Evolutionary conservation across 345 rosid species (phyloP).

Genomic region (Salix brachista): DNA sequence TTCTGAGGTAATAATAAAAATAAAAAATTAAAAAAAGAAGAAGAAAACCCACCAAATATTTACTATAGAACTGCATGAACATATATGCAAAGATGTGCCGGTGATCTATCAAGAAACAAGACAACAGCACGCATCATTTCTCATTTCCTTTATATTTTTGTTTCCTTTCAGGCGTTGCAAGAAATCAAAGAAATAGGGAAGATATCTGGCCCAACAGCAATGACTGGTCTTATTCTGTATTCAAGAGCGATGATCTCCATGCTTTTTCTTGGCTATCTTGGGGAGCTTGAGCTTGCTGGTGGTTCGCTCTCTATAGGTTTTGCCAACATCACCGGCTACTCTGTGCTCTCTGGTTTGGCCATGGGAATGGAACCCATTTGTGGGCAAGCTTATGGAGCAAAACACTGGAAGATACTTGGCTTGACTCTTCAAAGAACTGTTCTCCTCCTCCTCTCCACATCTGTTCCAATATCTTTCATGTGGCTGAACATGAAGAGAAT

Average conservation of each 20-base stretch:
- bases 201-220: slow-evolving; percentile 85
- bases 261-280: slow-evolving; percentile 96
- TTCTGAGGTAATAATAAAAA: slow-evolving; percentile 61
- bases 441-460: slow-evolving; percentile 77
- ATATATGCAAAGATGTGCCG: not conserved
- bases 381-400: slow-evolving; percentile 95
- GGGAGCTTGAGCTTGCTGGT: slow-evolving; percentile 90
- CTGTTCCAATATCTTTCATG: slow-evolving; percentile 75
- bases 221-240: slow-evolving; percentile 78
- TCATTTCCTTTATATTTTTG: slow-evolving; percentile 2
- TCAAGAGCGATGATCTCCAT: slow-evolving; percentile 96
- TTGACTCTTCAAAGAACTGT: slow-evolving; percentile 89
- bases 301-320: slow-evolving; percentile 94
- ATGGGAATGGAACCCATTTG: slow-evolving; percentile 99
- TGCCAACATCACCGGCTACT: slow-evolving; percentile 97
- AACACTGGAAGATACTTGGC: slow-evolving; percentile 82
- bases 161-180: slow-evolving; percentile 52
- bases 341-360: slow-evolving; percentile 92
- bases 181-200: slow-evolving; percentile 83
- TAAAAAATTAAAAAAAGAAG: too few species aligned
- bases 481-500: slow-evolving; percentile 76
- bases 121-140: slow-evolving; percentile 7
- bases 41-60: not conserved
- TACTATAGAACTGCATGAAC: not conserved
- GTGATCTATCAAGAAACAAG: too few species aligned